Percentiles rank a stretch among this genome's conserved stretches.
Evolutionary conservation across 1,284 basidiomycete species (phyloP).

Genomic region (Afroboletus lepidellus): DNA sequence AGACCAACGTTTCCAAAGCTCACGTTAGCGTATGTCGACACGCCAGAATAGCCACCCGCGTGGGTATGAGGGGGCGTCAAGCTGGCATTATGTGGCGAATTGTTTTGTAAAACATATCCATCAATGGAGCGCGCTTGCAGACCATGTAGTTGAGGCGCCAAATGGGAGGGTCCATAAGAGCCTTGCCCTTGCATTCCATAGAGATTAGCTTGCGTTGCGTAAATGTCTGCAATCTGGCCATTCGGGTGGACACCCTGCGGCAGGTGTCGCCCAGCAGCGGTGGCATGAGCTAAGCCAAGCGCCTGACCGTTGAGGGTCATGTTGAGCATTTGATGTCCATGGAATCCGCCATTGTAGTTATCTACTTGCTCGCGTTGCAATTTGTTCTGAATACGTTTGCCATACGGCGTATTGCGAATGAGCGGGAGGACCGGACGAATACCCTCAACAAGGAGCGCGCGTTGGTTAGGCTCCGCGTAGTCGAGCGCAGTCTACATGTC

Average conservation of each 20-base stretch:
- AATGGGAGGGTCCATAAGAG: slow-evolving; percentile 41
- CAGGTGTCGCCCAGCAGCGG: slow-evolving; percentile 51
- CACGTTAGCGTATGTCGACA: slow-evolving; percentile 49
- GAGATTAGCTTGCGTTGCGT: slow-evolving; percentile 58
- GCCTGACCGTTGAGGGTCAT: slow-evolving; percentile 57
- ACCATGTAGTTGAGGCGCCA: slow-evolving; percentile 51
- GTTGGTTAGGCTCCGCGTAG: slow-evolving; percentile 89
- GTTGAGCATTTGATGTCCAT: slow-evolving; percentile 61
- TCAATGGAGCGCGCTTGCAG: slow-evolving; percentile 72
- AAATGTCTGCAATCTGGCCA: slow-evolving; percentile 65
- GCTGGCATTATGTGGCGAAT: slow-evolving; percentile 58
- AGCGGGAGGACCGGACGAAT: slow-evolving; percentile 95
- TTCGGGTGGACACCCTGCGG: slow-evolving; percentile 51
- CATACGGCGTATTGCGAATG: slow-evolving; percentile 96
- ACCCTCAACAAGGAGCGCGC: slow-evolving; percentile 84
- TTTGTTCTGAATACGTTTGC: slow-evolving; percentile 97
- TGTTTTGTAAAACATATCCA: slow-evolving; percentile 73
- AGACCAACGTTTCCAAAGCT: slow-evolving; percentile 60
- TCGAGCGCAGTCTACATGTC: slow-evolving; percentile 84
- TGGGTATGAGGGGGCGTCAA: slow-evolving; percentile 56
- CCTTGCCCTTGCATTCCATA: slow-evolving; percentile 57
- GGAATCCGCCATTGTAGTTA: slow-evolving; percentile 55
- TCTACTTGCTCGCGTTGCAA: slow-evolving; percentile 89
- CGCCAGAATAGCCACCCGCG: slow-evolving; percentile 52
- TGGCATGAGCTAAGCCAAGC: slow-evolving; percentile 44